A percentile compares a stretch with the other conserved stretches of the same genome.
Evolutionary conservation across 2,329 filamentous ascomycete species (phyloP).

Genomic region (Cercospora brassicicola): DNA sequence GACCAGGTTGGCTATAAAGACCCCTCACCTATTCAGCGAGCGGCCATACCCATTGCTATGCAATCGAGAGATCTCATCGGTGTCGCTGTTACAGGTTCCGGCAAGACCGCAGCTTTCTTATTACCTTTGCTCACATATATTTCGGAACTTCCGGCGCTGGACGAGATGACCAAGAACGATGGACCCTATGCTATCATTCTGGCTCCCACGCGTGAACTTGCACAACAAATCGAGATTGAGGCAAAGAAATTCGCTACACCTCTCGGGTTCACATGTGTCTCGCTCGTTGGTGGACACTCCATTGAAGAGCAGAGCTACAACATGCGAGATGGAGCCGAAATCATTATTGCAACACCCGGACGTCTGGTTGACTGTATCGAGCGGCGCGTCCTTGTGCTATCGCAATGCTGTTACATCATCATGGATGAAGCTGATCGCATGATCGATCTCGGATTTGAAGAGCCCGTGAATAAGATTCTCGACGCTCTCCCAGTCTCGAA

Average conservation of each 20-base stretch:
- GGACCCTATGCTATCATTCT: conserved; percentile 97
- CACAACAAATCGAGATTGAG: conserved; percentile 94
- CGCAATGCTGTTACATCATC: conserved; percentile 97
- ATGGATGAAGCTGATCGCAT: conserved; percentile 99
- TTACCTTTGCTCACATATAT: conserved; percentile 94
- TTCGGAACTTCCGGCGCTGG: conserved; percentile 79
- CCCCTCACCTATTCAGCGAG: conserved; percentile 86
- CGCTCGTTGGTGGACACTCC: conserved; percentile 95
- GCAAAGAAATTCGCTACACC: conserved; percentile 88
- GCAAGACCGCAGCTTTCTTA: conserved; percentile 95
- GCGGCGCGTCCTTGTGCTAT: conserved; percentile 81
- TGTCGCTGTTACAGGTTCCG: conserved; percentile 95
- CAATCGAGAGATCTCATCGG: conserved; percentile 95
- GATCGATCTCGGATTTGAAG: conserved; percentile 98
- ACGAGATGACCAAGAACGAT: conserved; percentile 84
- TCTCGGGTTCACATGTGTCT: conserved; percentile 90
- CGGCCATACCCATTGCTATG: conserved; percentile 90
- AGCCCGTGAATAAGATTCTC: conserved; percentile 95
- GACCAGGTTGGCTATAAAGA: conserved; percentile 85
- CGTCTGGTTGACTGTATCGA: conserved; percentile 97
- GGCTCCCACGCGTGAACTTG: conserved; percentile 92
- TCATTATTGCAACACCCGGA: conserved; percentile 97
- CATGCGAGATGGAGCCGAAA: conserved; percentile 88
- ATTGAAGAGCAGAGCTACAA: conserved; percentile 92
- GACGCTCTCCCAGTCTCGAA: conserved; percentile 89